Evolutionary conservation across 148 eudicot genomes (phyloP), one percentile per base, ranked within the genome.

Genomic region (Chenopodium berlandieri): DNA sequence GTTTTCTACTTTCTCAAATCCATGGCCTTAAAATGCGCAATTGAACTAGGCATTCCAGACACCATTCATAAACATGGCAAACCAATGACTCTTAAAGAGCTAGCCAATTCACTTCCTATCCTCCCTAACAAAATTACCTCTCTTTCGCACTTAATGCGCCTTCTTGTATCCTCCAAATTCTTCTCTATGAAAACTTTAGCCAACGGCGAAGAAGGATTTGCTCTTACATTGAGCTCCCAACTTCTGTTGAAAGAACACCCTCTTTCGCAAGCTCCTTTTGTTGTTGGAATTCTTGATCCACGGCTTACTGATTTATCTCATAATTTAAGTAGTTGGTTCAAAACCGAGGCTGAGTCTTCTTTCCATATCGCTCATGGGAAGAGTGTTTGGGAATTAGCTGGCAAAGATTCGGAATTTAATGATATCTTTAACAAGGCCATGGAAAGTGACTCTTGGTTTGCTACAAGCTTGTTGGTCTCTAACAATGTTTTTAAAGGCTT

Each of bases 361-460:
- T 87, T 87, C 52, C 82, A 84, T 4, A 77, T 81, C 0, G 76
- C 84, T 46, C 83, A 85, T 63, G 82, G 87, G 32, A 34, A 3
- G 70, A 37, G 73, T 2, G 6, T 83, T 17, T 89, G 89, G 89
- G 88, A 87, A 19, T 71, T 62, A 34, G 80, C 17, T 19, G 20
- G 64, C 13, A 25, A 60, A 0, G 58, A 69, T 2, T 82, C 83
- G 0, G 34, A 63, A 13, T 71, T 87, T 13, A 81, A 71, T 64
- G 62, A 66, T 3, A 34, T 14, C 82, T 87, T 64, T 6, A 80
- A 83, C 60, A 82, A 77, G n/a, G 84, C 86, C 19, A 85, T 89
- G 91, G 86, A 81, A 3, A 75, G 88, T 66, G 89, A 89, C 67
- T n/a, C 88, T 16, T 19, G 62, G 31, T 73, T 89, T 74, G 76